Base-by-base conservation (phyloP, 495 filamentous ascomycete species). In the Talaromyces ruber region DNA sequence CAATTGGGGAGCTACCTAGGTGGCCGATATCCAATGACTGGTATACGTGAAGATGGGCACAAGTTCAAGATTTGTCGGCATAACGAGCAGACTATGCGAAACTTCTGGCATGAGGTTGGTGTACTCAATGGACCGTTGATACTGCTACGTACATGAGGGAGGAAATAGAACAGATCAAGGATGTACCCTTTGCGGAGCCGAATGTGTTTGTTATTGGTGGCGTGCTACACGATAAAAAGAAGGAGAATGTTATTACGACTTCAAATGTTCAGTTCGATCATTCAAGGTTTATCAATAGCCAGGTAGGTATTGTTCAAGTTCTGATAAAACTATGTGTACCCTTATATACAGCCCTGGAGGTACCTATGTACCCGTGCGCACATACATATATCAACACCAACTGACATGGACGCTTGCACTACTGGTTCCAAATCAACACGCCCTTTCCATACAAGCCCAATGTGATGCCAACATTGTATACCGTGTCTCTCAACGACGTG, bases 101-200 rank as follows among this genome's bases (percentile, higher is more conserved):
- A 65, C 11, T 67, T 82, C 58, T 83, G 80, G 80, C 67, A 73
- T 53, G 74, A 74, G 37, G 66, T 81, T 53, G 79, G 74, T 4
- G 72, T 2, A 81, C 74, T 3, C 47, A 56, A 25, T 81, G 77
- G 77, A 68, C 57, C 55, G 73, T 76, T 6, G 72, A 78, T 30
- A 69, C 69, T 1, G 60, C 51, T 53, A 62, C 66, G 16, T 64
- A 66, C 39, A 32, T 3, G 7, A 62, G 58, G 0, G 64, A 68
- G 21, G 63, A 60, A 30, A 39, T 63, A 14, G 63, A 63, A 26
- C 53, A 66, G 54, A 59, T 52, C 11, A 63, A 34, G 37, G 57
- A 63, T 22, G 50, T 45, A 25, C 37, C 65, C 22, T 64, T 58
- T 51, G 26, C 6, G n/a, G 68, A 65, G 37, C 57, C 34, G 1